These are phyloP conservation scores for Coemansia biformis DNA, from an alignment of 192 early-diverging fungal genomes.

Conservation along the genomic window DNA sequence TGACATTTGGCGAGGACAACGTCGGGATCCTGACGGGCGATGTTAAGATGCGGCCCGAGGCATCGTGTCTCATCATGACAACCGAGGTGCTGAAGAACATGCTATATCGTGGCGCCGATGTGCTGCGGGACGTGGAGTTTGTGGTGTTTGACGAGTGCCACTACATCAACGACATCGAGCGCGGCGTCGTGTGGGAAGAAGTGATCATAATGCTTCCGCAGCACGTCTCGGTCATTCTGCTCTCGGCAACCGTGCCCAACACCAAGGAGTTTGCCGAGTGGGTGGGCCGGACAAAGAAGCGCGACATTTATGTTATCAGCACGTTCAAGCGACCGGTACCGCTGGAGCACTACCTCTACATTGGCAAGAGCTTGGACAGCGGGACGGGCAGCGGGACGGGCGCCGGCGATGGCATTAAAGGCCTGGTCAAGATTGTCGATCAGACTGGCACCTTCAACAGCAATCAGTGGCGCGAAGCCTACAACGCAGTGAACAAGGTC, in stretches of 20 bases:
- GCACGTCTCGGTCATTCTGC: constrained; percentile 88
- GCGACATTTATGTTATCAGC: constrained; percentile 96
- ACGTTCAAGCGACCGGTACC: constrained; percentile 91
- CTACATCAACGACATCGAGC: constrained; percentile 93
- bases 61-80: constrained; percentile 97
- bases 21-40: constrained; percentile 98
- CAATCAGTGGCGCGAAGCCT: constrained; percentile 65
- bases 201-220: constrained; percentile 98
- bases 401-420: constrained; percentile 26
- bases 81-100: constrained; percentile 97
- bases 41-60: constrained; percentile 93
- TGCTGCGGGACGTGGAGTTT: constrained; percentile 97
- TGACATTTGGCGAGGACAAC: constrained; percentile 77
- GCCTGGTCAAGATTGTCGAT: constrained; percentile 88
- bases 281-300: constrained; percentile 97
- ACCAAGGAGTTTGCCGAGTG: constrained; percentile 98
- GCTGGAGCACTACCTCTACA: constrained; percentile 89
- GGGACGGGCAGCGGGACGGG: constrained; percentile 20
- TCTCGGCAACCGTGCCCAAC: constrained; percentile 97
- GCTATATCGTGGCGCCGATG: constrained; percentile 94
- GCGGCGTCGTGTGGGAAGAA: constrained; percentile 99
- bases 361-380: constrained; percentile 28
- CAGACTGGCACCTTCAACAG: constrained; percentile 42
- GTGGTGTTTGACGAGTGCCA: constrained; percentile 99
- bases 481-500: constrained; percentile 65